Evolutionary conservation across 345 rosid species (phyloP), one percentile per base, ranked within the genome.

Genomic region (Passiflora organensis): DNA sequence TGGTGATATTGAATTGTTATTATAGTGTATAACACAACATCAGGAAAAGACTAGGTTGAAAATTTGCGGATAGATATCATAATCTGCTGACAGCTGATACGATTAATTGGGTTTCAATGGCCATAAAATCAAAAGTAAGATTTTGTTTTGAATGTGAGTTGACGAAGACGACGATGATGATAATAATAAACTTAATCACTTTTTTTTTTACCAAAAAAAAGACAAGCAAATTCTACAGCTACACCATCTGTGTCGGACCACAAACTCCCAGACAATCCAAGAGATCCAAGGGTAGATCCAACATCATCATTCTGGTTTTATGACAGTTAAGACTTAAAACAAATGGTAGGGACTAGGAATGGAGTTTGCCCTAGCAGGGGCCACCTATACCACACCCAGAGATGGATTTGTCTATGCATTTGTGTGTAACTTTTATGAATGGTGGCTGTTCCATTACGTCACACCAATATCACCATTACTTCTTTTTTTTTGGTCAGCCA

Each of bases 401-500:
- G 54, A 42, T 11, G 18, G 13, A n/a, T 17, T 5, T 15, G 32
- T 22, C 23, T 37, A 43, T 21, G 37, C 44, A 19, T 36, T 23
- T 20, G 52, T 60, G 28, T 41, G 19, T 22, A 48, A 42, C 25
- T 11, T 51, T 67, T 65, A 65, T 65, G 65, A 75, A 62, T 60
- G 74, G 75, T 79, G 60, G 65, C 74, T 79, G 76, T 67, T 63
- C 72, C 67, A 65, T 73, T 73, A 73, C 76, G 80, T 72, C 76
- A 79, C 62, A 23, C 67, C 59, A 17, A 65, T 48, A 50, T 39
- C 53, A 55, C 36, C 32, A 14, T 12, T 16, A n/a, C 15, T 41
- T 52, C 21, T 48, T 37, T 6, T 23, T 5, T 13, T 36, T 25
- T 55, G 21, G 59, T 47, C 44, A 58, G 46, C 20, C 22, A 52